A percentile compares a stretch with the other conserved stretches of the same genome.
Conservation (phyloP, 495 filamentous ascomycete genomes). For the Amphirosellinia nigrospora region DNA sequence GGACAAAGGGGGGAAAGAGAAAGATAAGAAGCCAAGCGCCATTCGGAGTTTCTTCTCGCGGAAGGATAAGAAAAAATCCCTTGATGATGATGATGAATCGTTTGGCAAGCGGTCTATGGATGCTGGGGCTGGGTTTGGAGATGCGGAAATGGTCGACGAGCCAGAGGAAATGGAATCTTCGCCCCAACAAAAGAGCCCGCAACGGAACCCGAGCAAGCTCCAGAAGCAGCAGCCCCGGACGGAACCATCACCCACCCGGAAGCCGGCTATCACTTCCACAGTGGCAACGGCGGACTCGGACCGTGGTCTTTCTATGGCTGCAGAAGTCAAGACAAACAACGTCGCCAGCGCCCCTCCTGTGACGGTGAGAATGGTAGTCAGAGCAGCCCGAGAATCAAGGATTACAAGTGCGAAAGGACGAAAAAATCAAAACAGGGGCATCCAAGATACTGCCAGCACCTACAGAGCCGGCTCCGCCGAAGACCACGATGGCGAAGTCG, state of each 20-base stretch:
- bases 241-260: conserved; percentile 60
- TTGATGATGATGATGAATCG: conserved; percentile 71
- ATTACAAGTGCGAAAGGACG: conserved; percentile 41
- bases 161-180: conserved; percentile 40
- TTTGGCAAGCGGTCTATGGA: conserved; percentile 67
- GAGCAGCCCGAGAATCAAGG: conserved; percentile 54
- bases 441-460: conserved; percentile 43
- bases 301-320: conserved; percentile 36
- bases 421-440: conserved; percentile 35
- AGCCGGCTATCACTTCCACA: conserved; percentile 37
- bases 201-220: conserved; percentile 72
- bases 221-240: conserved; percentile 69
- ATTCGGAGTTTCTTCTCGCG: conserved; percentile 94
- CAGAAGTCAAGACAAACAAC: conserved; percentile 49
- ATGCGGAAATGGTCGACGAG: conserved; percentile 53
- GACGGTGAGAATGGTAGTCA: conserved; percentile 67
- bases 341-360: conserved; percentile 53
- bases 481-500: conserved; percentile 56
- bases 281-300: conserved; percentile 31
- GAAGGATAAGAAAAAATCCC: conserved; percentile 84
- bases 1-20: conserved; percentile 75
- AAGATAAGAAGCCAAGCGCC: conserved; percentile 90
- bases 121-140: conserved; percentile 42
- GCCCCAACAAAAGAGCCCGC: conserved; percentile 49
- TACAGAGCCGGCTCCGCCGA: conserved; percentile 53